Percentiles rank a stretch among this genome's conserved stretches.
These are phyloP conservation scores for Vachellia pachyceras DNA, from an alignment of 306 rosid species.

Conservation along the genomic window DNA sequence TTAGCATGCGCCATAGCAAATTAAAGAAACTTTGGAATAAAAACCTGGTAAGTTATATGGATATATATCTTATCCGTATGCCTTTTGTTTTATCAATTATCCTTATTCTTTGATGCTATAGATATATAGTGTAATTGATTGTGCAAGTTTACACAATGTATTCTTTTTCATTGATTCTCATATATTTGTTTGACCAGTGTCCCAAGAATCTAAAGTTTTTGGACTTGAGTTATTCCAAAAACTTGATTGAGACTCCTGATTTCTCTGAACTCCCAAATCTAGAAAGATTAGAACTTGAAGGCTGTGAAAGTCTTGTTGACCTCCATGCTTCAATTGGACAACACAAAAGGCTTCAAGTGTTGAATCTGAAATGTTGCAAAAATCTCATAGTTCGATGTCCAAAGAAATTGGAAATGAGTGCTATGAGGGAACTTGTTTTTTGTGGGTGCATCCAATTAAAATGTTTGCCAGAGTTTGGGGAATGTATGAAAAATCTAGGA, in stretches of 20 bases:
- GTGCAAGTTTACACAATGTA: too few species aligned
- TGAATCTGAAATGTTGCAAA: background rate
- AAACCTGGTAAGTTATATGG: background rate
- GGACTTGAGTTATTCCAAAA: background rate
- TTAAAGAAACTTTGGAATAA: background rate
- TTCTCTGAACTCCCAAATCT: background rate
- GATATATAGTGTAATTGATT: too few species aligned
- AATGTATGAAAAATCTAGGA: background rate
- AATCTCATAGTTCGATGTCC: background rate
- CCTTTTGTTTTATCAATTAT: too few species aligned
- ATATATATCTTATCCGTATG: too few species aligned
- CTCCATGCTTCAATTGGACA: background rate
- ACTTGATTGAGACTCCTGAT: background rate
- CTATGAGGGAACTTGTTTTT: background rate
- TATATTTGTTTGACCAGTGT: background rate
- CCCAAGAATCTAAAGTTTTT: background rate
- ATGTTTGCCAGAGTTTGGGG: background rate
- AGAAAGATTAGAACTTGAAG: background rate
- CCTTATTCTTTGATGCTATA: background rate
- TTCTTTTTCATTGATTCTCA: background rate
- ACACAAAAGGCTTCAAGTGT: background rate
- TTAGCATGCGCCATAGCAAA: background rate
- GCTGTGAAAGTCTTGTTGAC: background rate
- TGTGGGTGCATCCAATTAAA: background rate
- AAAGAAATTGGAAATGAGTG: background rate